Evolutionary conservation across 176 grass and related monocot genomes (phyloP), one percentile per base, ranked within the genome.

Genomic region (Hordeum marinum): DNA sequence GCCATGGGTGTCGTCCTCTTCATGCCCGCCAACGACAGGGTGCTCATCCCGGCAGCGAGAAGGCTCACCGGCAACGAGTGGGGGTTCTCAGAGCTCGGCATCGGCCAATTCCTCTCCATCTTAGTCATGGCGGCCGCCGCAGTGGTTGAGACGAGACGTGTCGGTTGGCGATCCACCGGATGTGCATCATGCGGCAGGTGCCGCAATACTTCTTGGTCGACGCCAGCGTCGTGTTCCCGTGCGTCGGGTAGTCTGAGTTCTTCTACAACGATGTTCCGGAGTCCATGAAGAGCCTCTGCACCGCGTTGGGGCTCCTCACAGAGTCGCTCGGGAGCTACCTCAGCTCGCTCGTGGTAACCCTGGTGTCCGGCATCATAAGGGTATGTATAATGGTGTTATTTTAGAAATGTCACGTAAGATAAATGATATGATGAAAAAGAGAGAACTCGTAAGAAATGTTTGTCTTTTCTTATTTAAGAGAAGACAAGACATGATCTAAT

Each of bases 181-280:
- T 94, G 57, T 90, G 89, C 90, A 97, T 97, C 61, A 68, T 97
- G 31, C 92, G 94, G 92, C 94, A 97, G 76, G 84, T 85, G 14
- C 88, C 82, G 3, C 88, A 90, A 60, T 93, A 90, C 63, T 79
- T 89, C 62, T 32, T 93, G 73, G 82, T 88, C 1, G 91, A 88
- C 50, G 88, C 88, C 24, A 87, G 85, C 21, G 88, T 90, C 10
- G 88, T 93, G 7, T 88, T 90, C 84, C 80, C 88, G 9, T 89
- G 85, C 63, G 79, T 92, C 14, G 91, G 91, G 21, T 58, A 66
- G 67, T 37, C 76, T 7, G 87, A 92, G 76, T 90, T 92, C 65
- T 92, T 92, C 91, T 87, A 90, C 63, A 75, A 87, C 24, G 77
- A 90, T 72, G 85, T 87, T 63, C 91, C 91, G 11, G 81, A 76